These are phyloP conservation scores for Domatiomyces globalis DNA, from an alignment of 2,329 filamentous ascomycete genomes.

Conservation along the genomic window DNA sequence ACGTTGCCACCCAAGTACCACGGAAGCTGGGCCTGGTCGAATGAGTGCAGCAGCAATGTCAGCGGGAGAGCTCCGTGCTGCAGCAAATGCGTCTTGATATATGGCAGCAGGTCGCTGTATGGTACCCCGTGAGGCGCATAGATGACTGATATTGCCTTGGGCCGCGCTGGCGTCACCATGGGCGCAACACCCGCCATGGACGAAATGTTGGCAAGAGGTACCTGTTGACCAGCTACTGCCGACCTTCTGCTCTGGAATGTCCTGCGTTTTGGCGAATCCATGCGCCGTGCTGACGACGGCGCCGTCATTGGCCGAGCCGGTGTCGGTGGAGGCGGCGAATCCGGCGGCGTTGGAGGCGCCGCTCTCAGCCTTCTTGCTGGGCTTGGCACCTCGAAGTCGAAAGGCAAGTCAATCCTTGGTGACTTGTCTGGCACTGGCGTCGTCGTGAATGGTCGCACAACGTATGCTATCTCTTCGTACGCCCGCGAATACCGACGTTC, in stretches of 20 bases:
- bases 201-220: constrained; percentile 12
- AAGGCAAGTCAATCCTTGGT: constrained; percentile 1
- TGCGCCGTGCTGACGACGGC: constrained; percentile 1
- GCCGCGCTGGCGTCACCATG: constrained; percentile 12
- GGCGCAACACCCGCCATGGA: constrained; percentile 7
- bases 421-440: constrained; percentile 6
- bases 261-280: constrained; percentile 7
- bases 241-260: constrained; percentile 8
- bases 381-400: constrained; percentile 6
- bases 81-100: constrained; percentile 34
- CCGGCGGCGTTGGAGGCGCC: constrained; percentile 12
- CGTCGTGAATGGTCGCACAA: not conserved
- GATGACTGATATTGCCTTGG: constrained; percentile 33
- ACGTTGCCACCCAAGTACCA: constrained; percentile 42
- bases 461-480: not conserved
- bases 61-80: constrained; percentile 33
- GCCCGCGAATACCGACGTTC: not conserved
- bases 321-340: constrained; percentile 13
- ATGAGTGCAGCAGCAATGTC: constrained; percentile 38
- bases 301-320: constrained; percentile 3
- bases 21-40: constrained; percentile 39
- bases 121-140: constrained; percentile 41
- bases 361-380: constrained; percentile 1
- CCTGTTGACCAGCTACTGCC: constrained; percentile 3
- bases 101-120: constrained; percentile 32